phyloP scores from a whole-genome alignment of 345 rosid genomes.

The Murraya koenigii region DNA sequence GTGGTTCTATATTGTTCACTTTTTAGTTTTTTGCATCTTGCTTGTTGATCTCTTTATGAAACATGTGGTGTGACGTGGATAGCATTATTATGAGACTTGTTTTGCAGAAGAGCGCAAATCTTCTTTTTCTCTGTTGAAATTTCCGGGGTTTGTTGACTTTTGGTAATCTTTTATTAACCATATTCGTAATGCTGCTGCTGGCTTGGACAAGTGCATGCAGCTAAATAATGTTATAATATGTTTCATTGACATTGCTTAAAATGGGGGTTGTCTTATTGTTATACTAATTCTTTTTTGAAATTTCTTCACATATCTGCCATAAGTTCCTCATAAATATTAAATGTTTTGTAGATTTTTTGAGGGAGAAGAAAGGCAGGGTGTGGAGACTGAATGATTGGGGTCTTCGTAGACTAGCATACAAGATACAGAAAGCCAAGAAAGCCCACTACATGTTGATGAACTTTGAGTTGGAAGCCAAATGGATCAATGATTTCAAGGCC shows the following conservation, averaged over 20 bases:
- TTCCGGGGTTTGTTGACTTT: not conserved
- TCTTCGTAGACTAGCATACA: slow-evolving; percentile 80
- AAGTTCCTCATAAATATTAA: not conserved
- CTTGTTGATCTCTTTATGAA: no score
- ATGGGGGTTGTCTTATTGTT: not conserved
- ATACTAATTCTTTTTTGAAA: not conserved
- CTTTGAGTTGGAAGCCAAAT: slow-evolving; percentile 84
- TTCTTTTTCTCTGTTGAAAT: not conserved
- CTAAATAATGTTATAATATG: not conserved
- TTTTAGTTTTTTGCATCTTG: no score
- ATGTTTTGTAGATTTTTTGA: slow-evolving; percentile 56
- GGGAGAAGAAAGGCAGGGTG: slow-evolving; percentile 76
- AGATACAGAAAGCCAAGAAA: slow-evolving; percentile 72
- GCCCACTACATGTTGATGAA: slow-evolving; percentile 93
- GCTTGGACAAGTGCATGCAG: not conserved
- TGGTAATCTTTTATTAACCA: not conserved
- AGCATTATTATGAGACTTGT: not conserved
- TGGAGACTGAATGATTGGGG: slow-evolving; percentile 98
- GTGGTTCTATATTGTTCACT: not conserved
- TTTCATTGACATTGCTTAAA: not conserved
- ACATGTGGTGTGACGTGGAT: not conserved
- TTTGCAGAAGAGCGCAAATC: not conserved
- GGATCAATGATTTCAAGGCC: slow-evolving; percentile 75
- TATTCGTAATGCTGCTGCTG: not conserved
- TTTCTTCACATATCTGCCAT: not conserved